Conservation (phyloP, 306 rosid species). For the Ziziphus jujuba region DNA sequence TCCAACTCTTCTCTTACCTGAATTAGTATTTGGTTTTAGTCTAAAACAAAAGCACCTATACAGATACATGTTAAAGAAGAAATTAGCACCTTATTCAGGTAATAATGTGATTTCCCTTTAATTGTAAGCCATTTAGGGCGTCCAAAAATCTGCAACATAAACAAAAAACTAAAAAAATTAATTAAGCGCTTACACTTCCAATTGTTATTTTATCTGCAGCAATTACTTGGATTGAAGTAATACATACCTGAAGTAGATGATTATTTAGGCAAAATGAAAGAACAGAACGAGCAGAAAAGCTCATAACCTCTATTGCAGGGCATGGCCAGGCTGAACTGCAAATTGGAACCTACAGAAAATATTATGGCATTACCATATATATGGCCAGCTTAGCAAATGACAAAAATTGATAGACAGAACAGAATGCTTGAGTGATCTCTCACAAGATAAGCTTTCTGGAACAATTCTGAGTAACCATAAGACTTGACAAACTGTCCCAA, state of each 20-base stretch:
- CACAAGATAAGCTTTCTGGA: slow-evolving; percentile 82
- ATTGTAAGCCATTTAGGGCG: slow-evolving; percentile 92
- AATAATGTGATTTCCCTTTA: slow-evolving; percentile 63
- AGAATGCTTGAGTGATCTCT: slow-evolving; percentile 25
- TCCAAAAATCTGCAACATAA: slow-evolving; percentile 61
- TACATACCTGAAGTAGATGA: slow-evolving; percentile 72
- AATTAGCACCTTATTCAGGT: slow-evolving; percentile 54
- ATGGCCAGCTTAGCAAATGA: no score
- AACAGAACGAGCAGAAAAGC: slow-evolving; percentile 78
- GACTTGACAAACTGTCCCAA: slow-evolving; percentile 68
- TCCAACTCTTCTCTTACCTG: slow-evolving; percentile 73
- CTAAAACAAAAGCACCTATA: not conserved
- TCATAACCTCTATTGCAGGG: slow-evolving; percentile 65
- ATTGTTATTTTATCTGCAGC: no score
- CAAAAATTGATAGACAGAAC: no score
- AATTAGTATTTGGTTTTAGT: slow-evolving; percentile 1
- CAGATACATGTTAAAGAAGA: not conserved
- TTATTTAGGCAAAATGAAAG: slow-evolving; percentile 84
- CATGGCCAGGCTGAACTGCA: slow-evolving; percentile 92
- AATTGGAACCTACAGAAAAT: slow-evolving; percentile 56
- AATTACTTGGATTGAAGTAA: no score
- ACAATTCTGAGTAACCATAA: slow-evolving; percentile 72
- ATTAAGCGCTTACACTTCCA: no score
- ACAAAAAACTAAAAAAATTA: no score
- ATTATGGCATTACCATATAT: no score